Conservation (phyloP, 192 early-diverging fungal species). For the Linnemannia schmuckeri region DNA sequence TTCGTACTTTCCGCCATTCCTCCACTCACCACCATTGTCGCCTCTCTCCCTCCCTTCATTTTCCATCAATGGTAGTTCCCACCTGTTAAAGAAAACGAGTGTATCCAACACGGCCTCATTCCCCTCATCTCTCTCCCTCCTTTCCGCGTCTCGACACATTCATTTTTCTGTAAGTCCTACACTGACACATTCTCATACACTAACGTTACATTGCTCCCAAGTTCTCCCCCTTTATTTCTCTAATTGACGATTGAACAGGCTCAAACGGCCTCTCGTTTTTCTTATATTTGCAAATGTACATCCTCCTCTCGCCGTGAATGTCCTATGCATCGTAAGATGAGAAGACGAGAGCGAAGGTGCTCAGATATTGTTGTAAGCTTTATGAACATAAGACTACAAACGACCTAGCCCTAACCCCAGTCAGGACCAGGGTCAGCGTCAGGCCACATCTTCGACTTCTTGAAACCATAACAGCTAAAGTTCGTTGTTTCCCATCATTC, state of each 20-base stretch:
- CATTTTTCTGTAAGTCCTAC: not conserved
- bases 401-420: too few species aligned
- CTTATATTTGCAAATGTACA: not conserved
- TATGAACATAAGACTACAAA: not conserved
- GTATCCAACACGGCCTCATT: too few species aligned
- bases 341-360: not conserved
- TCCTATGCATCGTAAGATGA: not conserved
- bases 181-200: not conserved
- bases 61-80: not conserved
- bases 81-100: not conserved
- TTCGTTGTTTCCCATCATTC: too few species aligned
- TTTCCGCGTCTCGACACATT: not conserved
- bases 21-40: not conserved
- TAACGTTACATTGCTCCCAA: not conserved
- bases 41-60: not conserved
- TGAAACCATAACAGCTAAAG: too few species aligned
- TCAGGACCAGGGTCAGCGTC: too few species aligned
- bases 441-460: too few species aligned
- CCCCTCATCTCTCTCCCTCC: too few species aligned
- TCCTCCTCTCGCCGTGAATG: not conserved
- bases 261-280: not conserved
- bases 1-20: not conserved
- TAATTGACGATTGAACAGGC: not conserved
- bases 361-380: not conserved
- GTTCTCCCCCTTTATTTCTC: not conserved